phyloP scores from a whole-genome alignment of 2,329 filamentous ascomycete species.

The Camillea tinctor region DNA sequence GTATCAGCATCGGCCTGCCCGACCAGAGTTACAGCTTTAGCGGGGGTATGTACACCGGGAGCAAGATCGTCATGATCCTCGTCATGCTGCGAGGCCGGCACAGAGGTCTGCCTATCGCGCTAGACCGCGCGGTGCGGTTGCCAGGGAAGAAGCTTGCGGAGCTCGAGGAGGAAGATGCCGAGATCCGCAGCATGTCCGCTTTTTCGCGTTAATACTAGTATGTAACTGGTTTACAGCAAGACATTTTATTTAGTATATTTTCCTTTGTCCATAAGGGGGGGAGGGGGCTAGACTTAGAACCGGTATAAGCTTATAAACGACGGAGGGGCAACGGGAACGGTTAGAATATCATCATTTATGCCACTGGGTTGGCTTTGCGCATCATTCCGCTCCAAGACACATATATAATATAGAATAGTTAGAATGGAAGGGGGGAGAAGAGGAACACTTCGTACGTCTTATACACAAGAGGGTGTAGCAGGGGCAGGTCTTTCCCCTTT shows the following conservation, averaged over 20 bases:
- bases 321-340: no score
- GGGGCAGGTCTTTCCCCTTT: no score
- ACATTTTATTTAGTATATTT: no score
- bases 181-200: slow-evolving; percentile 19
- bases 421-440: no score
- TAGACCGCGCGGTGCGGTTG: slow-evolving; percentile 53
- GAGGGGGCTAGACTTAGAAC: no score
- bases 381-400: background rate
- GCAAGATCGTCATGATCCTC: slow-evolving; percentile 57
- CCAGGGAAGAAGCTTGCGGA: slow-evolving; percentile 30
- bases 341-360: background rate
- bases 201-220: background rate
- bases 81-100: slow-evolving; percentile 59
- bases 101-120: slow-evolving; percentile 54
- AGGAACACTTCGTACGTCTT: no score
- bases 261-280: no score
- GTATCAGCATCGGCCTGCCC: slow-evolving; percentile 56
- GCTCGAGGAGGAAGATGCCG: slow-evolving; percentile 36
- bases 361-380: background rate
- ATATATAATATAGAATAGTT: no score
- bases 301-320: no score
- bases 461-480: no score
- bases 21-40: slow-evolving; percentile 53
- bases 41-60: slow-evolving; percentile 52
- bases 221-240: no score